Base-by-base conservation (phyloP, 176 grass and related monocot species). In the Oryza glaberrima region DNA sequence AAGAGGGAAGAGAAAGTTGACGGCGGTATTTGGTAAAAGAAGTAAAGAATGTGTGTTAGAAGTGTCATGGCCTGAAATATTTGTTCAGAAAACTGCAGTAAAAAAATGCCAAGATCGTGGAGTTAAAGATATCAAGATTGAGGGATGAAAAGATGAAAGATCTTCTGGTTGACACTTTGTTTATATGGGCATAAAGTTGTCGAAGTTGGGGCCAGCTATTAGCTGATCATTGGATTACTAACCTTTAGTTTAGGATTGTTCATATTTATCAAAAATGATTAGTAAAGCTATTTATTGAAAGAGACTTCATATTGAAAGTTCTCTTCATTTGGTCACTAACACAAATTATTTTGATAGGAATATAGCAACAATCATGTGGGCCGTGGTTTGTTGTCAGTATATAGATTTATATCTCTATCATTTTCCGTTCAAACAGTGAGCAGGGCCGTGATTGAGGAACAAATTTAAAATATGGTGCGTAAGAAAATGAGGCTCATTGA, bases 191-290 rank as follows among this genome's bases (percentile, higher is more conserved):
- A 11, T 23, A 14, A 69, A 5, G 30, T 56, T 67, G 71, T 23
- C 19, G 3, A 20, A 48, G 9, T 0, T 65, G 80, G 73, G 9
- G 13, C 51, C 11, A 52, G 8, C 45, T 48, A 35, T 75, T 69
- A 10, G 9, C 22, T 75, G 11, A 36, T 56, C 54, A 13, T 49
- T 0, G 7, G 11, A 17, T 77, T 60, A 72, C 65, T 43, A 36
- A 36, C 35, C 35, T 25, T 83, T 28, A 52, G 43, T 70, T 46
- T 64, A 70, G 6, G 17, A 79, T 79, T 11, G 4, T 78, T 34
- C 26, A 36, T 77, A 35, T 88, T 35, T 49, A 68, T 36, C 36
- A 70, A 81, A 22, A 12, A 77, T n/a, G 10, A 77, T 70, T 38
- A 72, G 9, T 13, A 51, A 72, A 65, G 9, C 4, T 7, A 15